phyloP scores from a whole-genome alignment of 1,139 yeast genomes.

The Pichia sp. region DNA sequence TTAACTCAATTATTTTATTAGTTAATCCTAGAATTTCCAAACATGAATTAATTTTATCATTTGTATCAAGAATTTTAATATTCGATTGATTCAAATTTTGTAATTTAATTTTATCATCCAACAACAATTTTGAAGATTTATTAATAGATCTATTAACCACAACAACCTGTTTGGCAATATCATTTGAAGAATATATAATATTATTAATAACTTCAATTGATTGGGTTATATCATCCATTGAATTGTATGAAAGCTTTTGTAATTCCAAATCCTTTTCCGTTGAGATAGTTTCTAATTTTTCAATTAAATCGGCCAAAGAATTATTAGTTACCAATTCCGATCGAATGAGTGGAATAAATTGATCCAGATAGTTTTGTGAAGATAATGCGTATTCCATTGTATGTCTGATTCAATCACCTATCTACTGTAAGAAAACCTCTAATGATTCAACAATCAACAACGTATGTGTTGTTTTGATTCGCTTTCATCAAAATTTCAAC shows the following conservation, averaged over 20 bases:
- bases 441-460: background rate
- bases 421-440: no score
- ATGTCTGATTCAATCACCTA: background rate
- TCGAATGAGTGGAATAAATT: conserved; percentile 71
- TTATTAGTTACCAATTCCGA: conserved; percentile 50
- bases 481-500: background rate
- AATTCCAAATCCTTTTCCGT: conserved; percentile 58
- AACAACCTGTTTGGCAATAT: conserved; percentile 46
- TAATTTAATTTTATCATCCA: conserved; percentile 49
- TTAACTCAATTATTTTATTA: conserved; percentile 77
- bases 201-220: conserved; percentile 51
- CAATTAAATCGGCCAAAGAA: conserved; percentile 51
- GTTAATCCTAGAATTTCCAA: conserved; percentile 80
- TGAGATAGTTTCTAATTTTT: conserved; percentile 45
- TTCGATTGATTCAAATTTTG: conserved; percentile 53
- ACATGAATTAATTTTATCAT: conserved; percentile 56
- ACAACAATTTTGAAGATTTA: conserved; percentile 58
- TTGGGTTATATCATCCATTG: conserved; percentile 52
- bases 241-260: conserved; percentile 52
- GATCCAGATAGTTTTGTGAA: conserved; percentile 71
- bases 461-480: background rate
- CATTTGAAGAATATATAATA: conserved; percentile 49
- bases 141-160: conserved; percentile 49
- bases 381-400: conserved; percentile 34
- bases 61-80: conserved; percentile 57